Conservation (phyloP, 108 stramenopile species). For the Cylindrotheca fusiformis region DNA sequence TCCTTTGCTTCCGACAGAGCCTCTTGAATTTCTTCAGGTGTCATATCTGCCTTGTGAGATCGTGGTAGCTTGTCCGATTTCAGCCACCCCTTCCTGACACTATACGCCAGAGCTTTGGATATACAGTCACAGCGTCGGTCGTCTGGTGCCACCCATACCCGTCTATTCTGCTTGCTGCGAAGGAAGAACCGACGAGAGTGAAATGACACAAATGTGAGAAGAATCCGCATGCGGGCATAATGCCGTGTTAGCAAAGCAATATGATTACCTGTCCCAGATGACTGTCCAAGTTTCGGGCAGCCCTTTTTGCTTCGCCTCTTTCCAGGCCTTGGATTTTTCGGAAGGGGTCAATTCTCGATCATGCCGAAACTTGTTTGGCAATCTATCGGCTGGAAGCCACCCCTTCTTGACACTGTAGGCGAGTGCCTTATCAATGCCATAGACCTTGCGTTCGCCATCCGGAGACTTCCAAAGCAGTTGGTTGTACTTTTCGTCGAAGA, state of each 20-base stretch:
- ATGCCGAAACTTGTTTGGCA: neutral
- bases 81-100: neutral
- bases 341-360: neutral
- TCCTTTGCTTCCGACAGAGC: neutral
- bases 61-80: neutral
- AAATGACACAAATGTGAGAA: neutral
- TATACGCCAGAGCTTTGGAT: conserved; percentile 40
- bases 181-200: too few species aligned
- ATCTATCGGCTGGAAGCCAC: neutral
- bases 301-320: neutral
- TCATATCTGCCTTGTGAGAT: neutral
- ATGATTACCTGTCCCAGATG: too few species aligned
- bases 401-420: neutral
- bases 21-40: neutral
- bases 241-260: too few species aligned
- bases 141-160: conserved; percentile 54
- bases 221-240: neutral
- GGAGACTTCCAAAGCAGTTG: neutral
- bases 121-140: conserved; percentile 53
- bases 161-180: conserved; percentile 47
- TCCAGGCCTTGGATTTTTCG: neutral
- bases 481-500: conserved; percentile 21
- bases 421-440: neutral
- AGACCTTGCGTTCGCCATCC: neutral
- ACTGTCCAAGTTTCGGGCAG: neutral